Evolutionary conservation across 2,329 filamentous ascomycete species (phyloP).

Genomic region (Fusarium nanum): DNA sequence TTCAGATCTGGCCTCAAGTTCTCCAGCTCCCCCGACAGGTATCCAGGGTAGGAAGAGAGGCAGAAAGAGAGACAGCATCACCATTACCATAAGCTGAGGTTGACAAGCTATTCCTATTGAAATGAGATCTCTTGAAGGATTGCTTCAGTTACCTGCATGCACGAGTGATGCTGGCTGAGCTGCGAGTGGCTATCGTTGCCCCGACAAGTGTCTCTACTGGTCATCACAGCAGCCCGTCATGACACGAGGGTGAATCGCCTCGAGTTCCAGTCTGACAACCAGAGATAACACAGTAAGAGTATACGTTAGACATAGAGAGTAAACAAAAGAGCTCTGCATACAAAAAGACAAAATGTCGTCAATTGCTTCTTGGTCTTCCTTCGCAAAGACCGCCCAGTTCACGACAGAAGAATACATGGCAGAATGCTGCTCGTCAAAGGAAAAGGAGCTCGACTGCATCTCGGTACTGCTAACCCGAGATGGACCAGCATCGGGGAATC

Average conservation of each 20-base stretch:
- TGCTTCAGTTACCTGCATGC: no score
- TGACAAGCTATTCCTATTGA: no score
- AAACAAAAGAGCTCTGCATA: not conserved
- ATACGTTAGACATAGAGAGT: not conserved
- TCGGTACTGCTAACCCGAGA: not conserved
- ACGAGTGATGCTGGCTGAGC: no score
- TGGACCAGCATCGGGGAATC: not conserved
- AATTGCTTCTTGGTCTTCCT: not conserved
- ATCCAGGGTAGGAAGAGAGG: not conserved
- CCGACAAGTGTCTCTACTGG: fast-evolving
- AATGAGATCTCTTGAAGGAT: no score
- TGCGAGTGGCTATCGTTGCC: fast-evolving
- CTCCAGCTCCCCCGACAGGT: not conserved
- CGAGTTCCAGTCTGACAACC: no score
- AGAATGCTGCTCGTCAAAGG: not conserved
- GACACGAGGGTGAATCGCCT: no score
- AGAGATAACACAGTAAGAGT: no score
- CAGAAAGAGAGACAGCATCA: no score
- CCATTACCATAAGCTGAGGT: no score
- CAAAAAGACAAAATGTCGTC: not conserved
- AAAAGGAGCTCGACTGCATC: not conserved
- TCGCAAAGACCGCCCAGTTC: not conserved
- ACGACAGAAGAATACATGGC: not conserved
- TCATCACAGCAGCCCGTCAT: no score
- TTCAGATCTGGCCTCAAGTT: not conserved